These are phyloP conservation scores for Lasiodiplodia citricola DNA, from an alignment of 2,329 filamentous ascomycete genomes.

Conservation along the genomic window DNA sequence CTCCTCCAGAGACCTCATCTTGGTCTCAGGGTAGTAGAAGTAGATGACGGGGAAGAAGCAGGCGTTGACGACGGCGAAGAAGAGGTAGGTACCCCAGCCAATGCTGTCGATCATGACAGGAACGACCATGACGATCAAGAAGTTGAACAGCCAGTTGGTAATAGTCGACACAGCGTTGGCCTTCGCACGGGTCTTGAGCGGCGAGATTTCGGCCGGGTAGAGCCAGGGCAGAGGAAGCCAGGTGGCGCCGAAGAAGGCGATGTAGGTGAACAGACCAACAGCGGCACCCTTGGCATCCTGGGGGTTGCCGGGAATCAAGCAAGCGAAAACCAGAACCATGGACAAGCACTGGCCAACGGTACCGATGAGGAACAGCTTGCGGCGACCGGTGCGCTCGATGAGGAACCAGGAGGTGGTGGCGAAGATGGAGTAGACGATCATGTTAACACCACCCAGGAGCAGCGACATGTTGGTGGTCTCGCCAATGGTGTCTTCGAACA, in stretches of 20 bases:
- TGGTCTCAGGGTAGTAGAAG: constrained; percentile 61
- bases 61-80: constrained; percentile 60
- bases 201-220: constrained; percentile 57
- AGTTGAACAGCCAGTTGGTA: constrained; percentile 62
- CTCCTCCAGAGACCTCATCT: constrained; percentile 60
- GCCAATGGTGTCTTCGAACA: constrained; percentile 59
- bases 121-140: constrained; percentile 51
- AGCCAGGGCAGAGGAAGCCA: constrained; percentile 69
- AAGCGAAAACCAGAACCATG: constrained; percentile 55
- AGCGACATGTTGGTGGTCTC: constrained; percentile 48
- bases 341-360: constrained; percentile 59
- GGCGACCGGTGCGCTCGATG: constrained; percentile 64
- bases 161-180: constrained; percentile 61
- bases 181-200: constrained; percentile 61
- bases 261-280: constrained; percentile 71
- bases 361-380: constrained; percentile 50
- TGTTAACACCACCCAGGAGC: constrained; percentile 56
- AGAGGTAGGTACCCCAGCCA: constrained; percentile 49
- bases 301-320: constrained; percentile 44
- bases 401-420: constrained; percentile 67
- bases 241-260: constrained; percentile 70
- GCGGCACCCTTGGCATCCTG: constrained; percentile 54
- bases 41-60: constrained; percentile 58
- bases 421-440: constrained; percentile 62
- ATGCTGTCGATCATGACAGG: constrained; percentile 46